phyloP scores from a whole-genome alignment of 805 yeast species.

The Starmerella gropengiesseri region DNA sequence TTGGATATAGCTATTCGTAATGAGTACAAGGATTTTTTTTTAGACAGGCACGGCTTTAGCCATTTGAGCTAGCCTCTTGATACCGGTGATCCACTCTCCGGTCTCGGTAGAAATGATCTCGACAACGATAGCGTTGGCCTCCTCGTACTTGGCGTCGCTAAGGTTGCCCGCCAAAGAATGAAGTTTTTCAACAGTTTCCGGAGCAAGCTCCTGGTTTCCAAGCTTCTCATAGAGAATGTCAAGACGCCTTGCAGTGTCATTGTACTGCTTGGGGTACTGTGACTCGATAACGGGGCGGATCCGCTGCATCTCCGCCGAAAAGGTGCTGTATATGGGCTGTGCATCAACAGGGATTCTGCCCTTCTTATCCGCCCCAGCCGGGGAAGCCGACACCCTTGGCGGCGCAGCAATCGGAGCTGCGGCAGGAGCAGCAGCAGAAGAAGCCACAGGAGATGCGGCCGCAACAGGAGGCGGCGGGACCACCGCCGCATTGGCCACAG shows the following conservation, averaged over 20 bases:
- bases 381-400: constrained; percentile 17
- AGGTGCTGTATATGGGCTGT: constrained; percentile 46
- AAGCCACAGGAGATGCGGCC: constrained; percentile 15
- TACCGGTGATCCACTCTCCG: constrained; percentile 89
- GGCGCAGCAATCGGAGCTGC: constrained; percentile 11
- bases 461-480: constrained; percentile 14
- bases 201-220: constrained; percentile 43
- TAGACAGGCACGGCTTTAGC: constrained; percentile 27
- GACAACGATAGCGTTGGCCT: constrained; percentile 42
- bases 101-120: constrained; percentile 62
- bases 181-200: constrained; percentile 45
- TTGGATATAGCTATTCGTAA: no score
- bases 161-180: constrained; percentile 42
- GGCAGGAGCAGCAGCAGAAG: constrained; percentile 27
- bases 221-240: constrained; percentile 66
- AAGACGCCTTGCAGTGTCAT: constrained; percentile 74
- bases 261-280: constrained; percentile 57
- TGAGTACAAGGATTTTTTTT: neutral
- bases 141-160: constrained; percentile 41
- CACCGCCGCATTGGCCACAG: constrained; percentile 5
- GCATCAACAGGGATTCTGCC: constrained; percentile 52
- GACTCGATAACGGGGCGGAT: constrained; percentile 69
- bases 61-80: constrained; percentile 75
- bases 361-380: constrained; percentile 35
- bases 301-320: constrained; percentile 45